Evolutionary conservation across 768 basidiomycete species (phyloP).

Genomic region (Cystoderma amianthinum): DNA sequence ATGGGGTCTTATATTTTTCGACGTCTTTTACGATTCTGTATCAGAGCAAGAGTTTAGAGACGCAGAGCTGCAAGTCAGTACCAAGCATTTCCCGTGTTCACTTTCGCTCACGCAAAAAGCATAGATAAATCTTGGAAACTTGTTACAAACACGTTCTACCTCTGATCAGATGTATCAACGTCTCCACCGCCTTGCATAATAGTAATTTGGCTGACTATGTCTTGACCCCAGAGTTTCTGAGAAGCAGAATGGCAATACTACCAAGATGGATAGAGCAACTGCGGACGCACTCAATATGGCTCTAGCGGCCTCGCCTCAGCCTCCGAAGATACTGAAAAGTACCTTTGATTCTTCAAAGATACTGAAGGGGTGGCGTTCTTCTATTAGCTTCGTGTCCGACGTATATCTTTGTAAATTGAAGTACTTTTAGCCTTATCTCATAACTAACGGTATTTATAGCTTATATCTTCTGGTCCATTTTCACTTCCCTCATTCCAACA

Average conservation of each 20-base stretch:
- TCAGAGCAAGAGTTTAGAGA: conserved; percentile 51
- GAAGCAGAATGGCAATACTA: conserved; percentile 3
- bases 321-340: too few species aligned
- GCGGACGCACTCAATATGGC: background rate
- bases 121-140: conserved; percentile 11
- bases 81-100: background rate
- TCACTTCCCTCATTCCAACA: conserved; percentile 71
- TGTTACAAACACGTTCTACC: conserved; percentile 8
- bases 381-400: conserved; percentile 28
- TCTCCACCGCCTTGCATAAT: conserved; percentile 32
- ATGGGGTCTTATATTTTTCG: conserved; percentile 75
- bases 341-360: too few species aligned
- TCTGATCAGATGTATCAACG: conserved; percentile 37
- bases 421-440: conserved; percentile 4
- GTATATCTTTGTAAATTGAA: conserved; percentile 55
- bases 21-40: conserved; percentile 69
- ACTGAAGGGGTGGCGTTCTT: background rate
- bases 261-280: background rate
- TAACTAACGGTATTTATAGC: conserved; percentile 31
- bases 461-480: conserved; percentile 77
- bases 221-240: background rate
- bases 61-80: conserved; percentile 45
- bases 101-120: background rate
- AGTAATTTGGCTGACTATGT: conserved; percentile 1
- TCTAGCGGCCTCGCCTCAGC: background rate